Evolutionary conservation across 176 grass and related monocot species (phyloP).

Genomic region (Juncus inflexus): DNA sequence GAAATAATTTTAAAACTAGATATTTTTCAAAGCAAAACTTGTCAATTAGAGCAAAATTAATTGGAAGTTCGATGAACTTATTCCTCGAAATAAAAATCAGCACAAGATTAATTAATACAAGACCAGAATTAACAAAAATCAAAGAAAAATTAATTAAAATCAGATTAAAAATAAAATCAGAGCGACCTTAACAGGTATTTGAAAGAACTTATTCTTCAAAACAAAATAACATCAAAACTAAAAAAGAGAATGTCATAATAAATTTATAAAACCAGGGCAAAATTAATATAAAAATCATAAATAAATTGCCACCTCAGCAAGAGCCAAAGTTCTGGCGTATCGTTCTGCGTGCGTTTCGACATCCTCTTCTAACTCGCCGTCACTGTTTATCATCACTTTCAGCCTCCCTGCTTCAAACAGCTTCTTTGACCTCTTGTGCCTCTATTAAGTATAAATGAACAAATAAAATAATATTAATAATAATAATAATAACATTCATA

Average conservation of each 20-base stretch:
- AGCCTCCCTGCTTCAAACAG: slow-evolving; percentile 72
- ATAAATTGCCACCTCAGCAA: slow-evolving; percentile 43
- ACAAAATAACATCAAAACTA: background rate
- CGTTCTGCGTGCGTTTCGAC: slow-evolving; percentile 87
- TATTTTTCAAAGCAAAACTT: no score
- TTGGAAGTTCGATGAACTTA: no score
- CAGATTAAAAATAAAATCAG: background rate
- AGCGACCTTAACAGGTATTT: background rate
- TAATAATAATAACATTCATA: background rate
- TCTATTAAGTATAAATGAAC: slow-evolving; percentile 34
- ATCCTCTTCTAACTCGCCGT: slow-evolving; percentile 89
- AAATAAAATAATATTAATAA: background rate
- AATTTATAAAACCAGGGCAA: background rate
- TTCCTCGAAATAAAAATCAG: no score
- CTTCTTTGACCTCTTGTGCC: slow-evolving; percentile 81
- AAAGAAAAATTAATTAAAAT: background rate
- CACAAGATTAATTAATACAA: background rate
- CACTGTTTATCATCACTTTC: slow-evolving; percentile 81
- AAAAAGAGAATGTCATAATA: background rate
- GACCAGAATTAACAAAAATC: background rate
- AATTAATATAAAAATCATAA: background rate
- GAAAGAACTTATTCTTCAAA: background rate
- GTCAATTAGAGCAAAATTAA: no score
- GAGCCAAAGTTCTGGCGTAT: slow-evolving; percentile 69
- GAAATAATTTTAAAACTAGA: no score